Base-by-base conservation (phyloP, 2,329 filamentous ascomycete species). In the Neonectria magnoliae region DNA sequence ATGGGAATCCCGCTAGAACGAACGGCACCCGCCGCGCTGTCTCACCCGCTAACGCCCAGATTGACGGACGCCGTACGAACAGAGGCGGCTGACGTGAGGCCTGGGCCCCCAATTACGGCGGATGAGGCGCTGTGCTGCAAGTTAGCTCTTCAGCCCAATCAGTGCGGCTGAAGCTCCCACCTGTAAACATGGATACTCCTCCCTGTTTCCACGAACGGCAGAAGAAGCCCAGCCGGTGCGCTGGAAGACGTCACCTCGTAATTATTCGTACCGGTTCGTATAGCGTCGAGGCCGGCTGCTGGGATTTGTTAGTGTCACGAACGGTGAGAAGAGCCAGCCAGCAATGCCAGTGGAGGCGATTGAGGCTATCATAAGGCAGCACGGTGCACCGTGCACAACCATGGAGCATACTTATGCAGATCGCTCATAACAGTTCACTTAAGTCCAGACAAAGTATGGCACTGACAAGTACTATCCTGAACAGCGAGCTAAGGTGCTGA, bases 31-130 rank as follows among this genome's bases (percentile, higher is more conserved):
- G 14, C 36, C 27, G 10, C 13, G 9, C 25, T 10, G 29, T 20
- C 25, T 31, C 18, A 20, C 48, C 27, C 29, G 14, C 48, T 36
- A 13, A 18, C 14, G 27, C 27, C 9, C 20, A 20, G 18, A 36
- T 22, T 36, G n/a, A 8, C 29, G 14, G 27, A 11, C 31, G 29
- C n/a, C 10, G 27, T n/a, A 13, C 27, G 45, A 13, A 29, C 10
- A 22, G 18, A 27, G 47, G 50, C 52, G 44, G 69, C 70, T 71
- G 70, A 71, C 66, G 69, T 71, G 69, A 71, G 69, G 69, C 18
- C 11, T 20, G 18, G 48, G n/a, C 29, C 10, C 7, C 31, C 57
- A 52, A 57, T 62, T 50, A 48, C 33, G 60, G 57, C 67, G 47
- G 65, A 62, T 65, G 63, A 65, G 53, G 63, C 56, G 57, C 36